phyloP scores from a whole-genome alignment of 441 rosid species.

The Rhodomyrtus psidioides region DNA sequence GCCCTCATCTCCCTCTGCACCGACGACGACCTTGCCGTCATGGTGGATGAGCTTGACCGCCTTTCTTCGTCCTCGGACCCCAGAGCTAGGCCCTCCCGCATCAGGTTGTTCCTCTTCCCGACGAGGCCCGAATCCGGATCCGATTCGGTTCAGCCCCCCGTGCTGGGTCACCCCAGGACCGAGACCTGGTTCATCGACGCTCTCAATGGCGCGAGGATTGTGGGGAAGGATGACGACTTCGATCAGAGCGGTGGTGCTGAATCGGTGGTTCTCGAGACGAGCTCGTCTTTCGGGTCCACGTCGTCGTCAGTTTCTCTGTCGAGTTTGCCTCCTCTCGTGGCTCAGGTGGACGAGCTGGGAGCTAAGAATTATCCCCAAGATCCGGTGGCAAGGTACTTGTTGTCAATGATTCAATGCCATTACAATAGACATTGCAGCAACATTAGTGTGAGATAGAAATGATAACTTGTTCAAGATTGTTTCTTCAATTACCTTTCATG shows the following conservation, averaged over 20 bases:
- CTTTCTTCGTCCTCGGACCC: constrained; percentile 17
- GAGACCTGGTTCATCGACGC: constrained; percentile 77
- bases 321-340: constrained; percentile 42
- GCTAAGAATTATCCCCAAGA: constrained; percentile 13
- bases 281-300: constrained; percentile 72
- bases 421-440: not conserved
- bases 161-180: constrained; percentile 56
- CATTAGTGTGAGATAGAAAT: not conserved
- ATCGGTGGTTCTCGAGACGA: constrained; percentile 60
- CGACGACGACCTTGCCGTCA: constrained; percentile 54
- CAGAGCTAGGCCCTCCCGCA: constrained; percentile 27
- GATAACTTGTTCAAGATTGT: not conserved
- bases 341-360: constrained; percentile 28
- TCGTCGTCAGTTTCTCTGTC: constrained; percentile 58
- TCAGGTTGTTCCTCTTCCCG: constrained; percentile 53
- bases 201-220: constrained; percentile 49
- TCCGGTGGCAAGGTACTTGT: constrained; percentile 28
- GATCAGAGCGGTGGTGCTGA: constrained; percentile 37
- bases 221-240: constrained; percentile 29
- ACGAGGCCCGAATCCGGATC: not conserved
- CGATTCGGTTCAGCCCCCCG: constrained; percentile 9
- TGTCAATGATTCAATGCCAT: not conserved
- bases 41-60: constrained; percentile 51
- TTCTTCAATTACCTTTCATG: not conserved
- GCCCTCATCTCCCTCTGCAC: constrained; percentile 52